Evolutionary conservation across 1,139 yeast genomes (phyloP).

Genomic region (Pneumocystis canis): DNA sequence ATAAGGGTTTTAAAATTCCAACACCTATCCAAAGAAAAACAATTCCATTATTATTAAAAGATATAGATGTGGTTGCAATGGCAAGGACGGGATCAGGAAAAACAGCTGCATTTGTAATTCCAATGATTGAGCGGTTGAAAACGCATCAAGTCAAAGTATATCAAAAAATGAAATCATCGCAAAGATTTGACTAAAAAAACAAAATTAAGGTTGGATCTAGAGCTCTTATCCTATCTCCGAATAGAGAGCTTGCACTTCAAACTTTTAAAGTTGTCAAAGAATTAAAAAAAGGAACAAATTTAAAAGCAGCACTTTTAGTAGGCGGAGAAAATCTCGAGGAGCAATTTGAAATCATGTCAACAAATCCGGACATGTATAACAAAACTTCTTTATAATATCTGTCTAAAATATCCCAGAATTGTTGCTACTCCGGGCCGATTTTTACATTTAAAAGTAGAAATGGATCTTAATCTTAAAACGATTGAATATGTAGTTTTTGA

Average conservation of each 20-base stretch:
- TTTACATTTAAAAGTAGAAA: constrained; percentile 85
- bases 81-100: constrained; percentile 99
- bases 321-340: constrained; percentile 98
- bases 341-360: constrained; percentile 83
- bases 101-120: constrained; percentile 93
- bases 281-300: constrained; percentile 68
- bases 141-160: constrained; percentile 62
- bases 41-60: constrained; percentile 74
- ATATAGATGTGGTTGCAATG: constrained; percentile 95
- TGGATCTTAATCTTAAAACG: constrained; percentile 69
- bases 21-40: constrained; percentile 96
- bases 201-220: constrained; percentile 46
- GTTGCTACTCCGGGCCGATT: constrained; percentile 98
- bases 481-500: constrained; percentile 89
- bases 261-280: constrained; percentile 82
- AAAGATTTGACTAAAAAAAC: neutral
- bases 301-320: constrained; percentile 64
- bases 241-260: constrained; percentile 88
- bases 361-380: constrained; percentile 63
- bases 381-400: neutral
- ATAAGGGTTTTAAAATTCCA: constrained; percentile 85
- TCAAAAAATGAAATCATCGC: neutral
- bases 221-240: constrained; percentile 78
- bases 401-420: constrained; percentile 23
- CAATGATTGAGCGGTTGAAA: constrained; percentile 73